Percentiles rank a stretch among this genome's conserved stretches.
phyloP scores from a whole-genome alignment of 1,284 basidiomycete species.

The Xanthoconium separans region DNA sequence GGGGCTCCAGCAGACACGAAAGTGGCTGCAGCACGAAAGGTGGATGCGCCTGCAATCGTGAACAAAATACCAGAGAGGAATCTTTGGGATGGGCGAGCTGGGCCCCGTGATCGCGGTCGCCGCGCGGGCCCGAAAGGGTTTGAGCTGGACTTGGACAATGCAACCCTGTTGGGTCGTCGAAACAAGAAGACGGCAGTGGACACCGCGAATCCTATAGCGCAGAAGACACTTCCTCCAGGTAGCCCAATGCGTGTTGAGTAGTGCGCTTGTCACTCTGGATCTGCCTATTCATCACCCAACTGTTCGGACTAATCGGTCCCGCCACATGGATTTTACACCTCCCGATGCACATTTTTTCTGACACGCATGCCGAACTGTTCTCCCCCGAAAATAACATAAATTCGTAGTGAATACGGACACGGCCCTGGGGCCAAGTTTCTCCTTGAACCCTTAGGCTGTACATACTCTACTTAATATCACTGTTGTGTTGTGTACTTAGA shows the following conservation, averaged over 20 bases:
- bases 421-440: slow-evolving; percentile 2
- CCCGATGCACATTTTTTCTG: slow-evolving; percentile 14
- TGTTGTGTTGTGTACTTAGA: slow-evolving; percentile 19
- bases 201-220: slow-evolving; percentile 40
- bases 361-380: slow-evolving; percentile 14
- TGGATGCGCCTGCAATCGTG: slow-evolving; percentile 23
- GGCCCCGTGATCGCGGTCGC: slow-evolving; percentile 62
- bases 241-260: slow-evolving; percentile 40
- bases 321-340: background rate
- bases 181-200: slow-evolving; percentile 42
- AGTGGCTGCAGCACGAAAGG: slow-evolving; percentile 35
- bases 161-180: slow-evolving; percentile 79
- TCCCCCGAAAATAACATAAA: slow-evolving; percentile 3
- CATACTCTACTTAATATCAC: slow-evolving; percentile 13
- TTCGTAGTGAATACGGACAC: slow-evolving; percentile 17
- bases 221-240: slow-evolving; percentile 33
- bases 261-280: background rate
- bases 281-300: background rate
- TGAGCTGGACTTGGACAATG: slow-evolving; percentile 80
- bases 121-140: slow-evolving; percentile 48
- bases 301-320: background rate
- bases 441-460: slow-evolving; percentile 12
- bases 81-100: slow-evolving; percentile 66
- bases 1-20: slow-evolving; percentile 35
- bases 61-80: slow-evolving; percentile 32